Evolutionary conservation across 78 protist genomes (phyloP), one percentile per base, ranked within the genome.

Genomic region (Bigelowiella natans): DNA sequence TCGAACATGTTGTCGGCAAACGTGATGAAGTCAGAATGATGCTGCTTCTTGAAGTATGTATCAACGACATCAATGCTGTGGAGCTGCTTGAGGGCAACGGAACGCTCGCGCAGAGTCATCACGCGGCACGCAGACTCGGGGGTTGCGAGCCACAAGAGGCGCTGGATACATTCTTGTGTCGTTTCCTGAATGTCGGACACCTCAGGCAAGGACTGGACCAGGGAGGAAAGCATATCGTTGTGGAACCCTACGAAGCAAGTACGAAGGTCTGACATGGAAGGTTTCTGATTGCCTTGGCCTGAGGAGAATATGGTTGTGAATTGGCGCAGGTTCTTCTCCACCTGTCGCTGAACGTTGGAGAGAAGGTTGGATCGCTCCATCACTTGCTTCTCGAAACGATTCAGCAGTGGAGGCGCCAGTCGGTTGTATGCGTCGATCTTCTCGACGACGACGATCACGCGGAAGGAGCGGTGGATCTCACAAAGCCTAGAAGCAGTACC

Each of bases 391-490:
- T 83, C 86, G 11, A 83, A 83, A 28, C 86, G 86, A 28, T 83
- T 83, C 37, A 83, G 86, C 38, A 83, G 11, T 31, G 86, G 86
- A 18, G 86, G 86, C 31, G 86, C 86, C 2, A 83, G 29, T 29
- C 86, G 86, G 11, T 7, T 83, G 86, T 83, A 83, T 26, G 86
- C 86, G 11, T 83, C 86, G 38, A 30, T 26, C 82, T 26, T 39
- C 39, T 64, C 88, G 36, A 89, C 91, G n/a, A 89, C 2, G 31
- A 89, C 91, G 7, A 89, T 63, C 84, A 31, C 37, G 34, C 85
- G 91, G 85, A 89, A 89, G 38, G 1, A 1, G 84, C 1, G 18
- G 2, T 64, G 63, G 40, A 89, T 39, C 37, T 1, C 84, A 39
- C 91, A 89, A 11, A 64, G 91, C 39, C 37, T 1, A 85, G 31